Evolutionary conservation across 352 stramenopile species (phyloP), one percentile per base, ranked within the genome.

Genomic region (Pythium phragmitis): DNA sequence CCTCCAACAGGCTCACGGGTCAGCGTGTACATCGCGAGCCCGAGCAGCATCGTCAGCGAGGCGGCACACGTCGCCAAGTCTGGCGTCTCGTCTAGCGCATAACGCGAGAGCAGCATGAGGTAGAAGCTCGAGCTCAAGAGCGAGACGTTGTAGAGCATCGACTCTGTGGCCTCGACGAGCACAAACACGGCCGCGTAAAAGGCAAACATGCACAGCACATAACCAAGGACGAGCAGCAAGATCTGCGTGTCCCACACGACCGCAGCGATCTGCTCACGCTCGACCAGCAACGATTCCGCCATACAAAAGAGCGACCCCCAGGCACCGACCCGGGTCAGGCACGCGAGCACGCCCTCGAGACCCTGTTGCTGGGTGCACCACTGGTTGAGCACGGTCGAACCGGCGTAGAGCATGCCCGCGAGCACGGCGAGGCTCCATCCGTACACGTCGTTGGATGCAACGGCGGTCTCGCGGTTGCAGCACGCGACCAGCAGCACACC

Each of bases 141-240:
- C 21, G 70, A 74, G 7, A 79, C 30, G 19, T 75, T 80, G 68
- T 81, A 85, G 33, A 70, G 21, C 7, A 61, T 59, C n/a, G 74
- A 70, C 45, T 69, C 49, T 8, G 67, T 68, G 13, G 57, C 60
- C 36, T 70, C 63, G 19, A 72, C 64, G 12, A 79, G 56, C 37
- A 77, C 49, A 19, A 65, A 76, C 14, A 79, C 67, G 39, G 78
- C 60, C 7, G 68, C 45, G 63, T 85, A 83, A 42, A 83, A 79
- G 9, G 72, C 56, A 37, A 81, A 59, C 59, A 81, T 70, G 39
- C 69, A 60, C 14, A 68, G 45, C 23, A 72, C 60, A 60, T 83
- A 80, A 37, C 72, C 68, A 3, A 60, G 14, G 6, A 82, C 67
- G 37, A 76, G 73, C 21, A 76, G 43, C 11, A 55, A 39, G 19